Conservation (phyloP, 2,329 filamentous ascomycete genomes). For the Ascochyta fabae region DNA sequence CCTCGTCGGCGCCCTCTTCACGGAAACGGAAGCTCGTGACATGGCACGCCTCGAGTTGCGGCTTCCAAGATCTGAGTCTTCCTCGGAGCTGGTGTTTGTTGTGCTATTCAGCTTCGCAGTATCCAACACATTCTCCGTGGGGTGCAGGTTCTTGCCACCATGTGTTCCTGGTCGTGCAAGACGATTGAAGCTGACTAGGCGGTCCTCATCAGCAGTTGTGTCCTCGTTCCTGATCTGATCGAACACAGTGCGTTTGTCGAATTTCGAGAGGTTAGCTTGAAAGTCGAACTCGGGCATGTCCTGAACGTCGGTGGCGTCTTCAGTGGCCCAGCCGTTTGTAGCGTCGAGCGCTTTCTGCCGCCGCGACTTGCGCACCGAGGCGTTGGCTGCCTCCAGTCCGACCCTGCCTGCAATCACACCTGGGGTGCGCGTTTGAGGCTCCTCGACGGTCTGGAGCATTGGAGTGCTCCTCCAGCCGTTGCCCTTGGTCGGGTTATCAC, state of each 20-base stretch:
- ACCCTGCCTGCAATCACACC: constrained; percentile 49
- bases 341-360: constrained; percentile 60
- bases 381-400: constrained; percentile 45
- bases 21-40: constrained; percentile 49
- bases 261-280: constrained; percentile 85
- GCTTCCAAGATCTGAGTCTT: constrained; percentile 49
- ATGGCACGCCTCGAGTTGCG: constrained; percentile 48
- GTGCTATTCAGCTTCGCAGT: constrained; percentile 47
- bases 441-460: constrained; percentile 66
- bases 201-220: constrained; percentile 83
- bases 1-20: constrained; percentile 47
- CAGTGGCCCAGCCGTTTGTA: constrained; percentile 90
- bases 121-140: constrained; percentile 89
- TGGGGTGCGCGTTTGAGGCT: constrained; percentile 44
- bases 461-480: constrained; percentile 74
- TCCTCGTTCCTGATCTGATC: constrained; percentile 91
- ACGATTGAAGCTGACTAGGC: constrained; percentile 90
- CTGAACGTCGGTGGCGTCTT: constrained; percentile 92
- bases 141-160: constrained; percentile 85
- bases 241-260: constrained; percentile 91
- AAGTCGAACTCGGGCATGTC: constrained; percentile 97
- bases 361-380: constrained; percentile 51
- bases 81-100: constrained; percentile 43
- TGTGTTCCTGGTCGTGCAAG: constrained; percentile 58
- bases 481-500: constrained; percentile 54